Evolutionary conservation across 2,329 filamentous ascomycete genomes (phyloP), one percentile per base, ranked within the genome.

Genomic region (Ilyonectria sp.): DNA sequence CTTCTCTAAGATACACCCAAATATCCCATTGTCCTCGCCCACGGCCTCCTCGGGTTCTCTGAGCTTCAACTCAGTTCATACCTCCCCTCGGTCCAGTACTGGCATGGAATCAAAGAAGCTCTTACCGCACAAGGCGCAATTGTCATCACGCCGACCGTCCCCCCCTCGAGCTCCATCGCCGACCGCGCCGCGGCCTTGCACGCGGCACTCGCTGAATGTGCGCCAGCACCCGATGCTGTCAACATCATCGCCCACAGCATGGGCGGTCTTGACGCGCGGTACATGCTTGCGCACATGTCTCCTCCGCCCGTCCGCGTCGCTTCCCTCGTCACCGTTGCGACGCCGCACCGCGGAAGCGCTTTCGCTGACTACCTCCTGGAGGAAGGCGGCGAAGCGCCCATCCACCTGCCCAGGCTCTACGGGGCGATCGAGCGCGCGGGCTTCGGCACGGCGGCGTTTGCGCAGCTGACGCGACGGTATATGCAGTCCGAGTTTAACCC

Each of bases 191-290:
- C 85, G 65, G 85, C 85, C 72, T 84, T 92, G n/a, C 84, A 85
- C 35, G 75, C 81, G 69, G 84, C 87, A 69, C 90, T 92, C 65
- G 83, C 83, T 54, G 74, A 79, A 23, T 76, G 79, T 37, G 80
- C 79, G 10, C 83, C 86, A 1, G 46, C 57, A 13, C 69, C 65
- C 15, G 60, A 69, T 23, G 69, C 91, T 57, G 93, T 97, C 71
- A 94, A 93, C 77, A 93, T 97, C 66, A 85, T 94, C 21, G 89
- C 89, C 46, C 92, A 94, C 80, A 88, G 85, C 71, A 91, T 91
- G 89, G 89, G 90, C 54, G 90, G 90, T 2, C 82, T 92, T 4
- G 90, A 92, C 76, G 87, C 89, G 10, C 84, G 90, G 52, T 90
- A 90, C 78, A 90, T 92, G 89, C 87, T 91, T 60, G 88, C 89